These are phyloP conservation scores for Panaeolus papilionaceus DNA, from an alignment of 768 basidiomycete species.

Conservation along the genomic window DNA sequence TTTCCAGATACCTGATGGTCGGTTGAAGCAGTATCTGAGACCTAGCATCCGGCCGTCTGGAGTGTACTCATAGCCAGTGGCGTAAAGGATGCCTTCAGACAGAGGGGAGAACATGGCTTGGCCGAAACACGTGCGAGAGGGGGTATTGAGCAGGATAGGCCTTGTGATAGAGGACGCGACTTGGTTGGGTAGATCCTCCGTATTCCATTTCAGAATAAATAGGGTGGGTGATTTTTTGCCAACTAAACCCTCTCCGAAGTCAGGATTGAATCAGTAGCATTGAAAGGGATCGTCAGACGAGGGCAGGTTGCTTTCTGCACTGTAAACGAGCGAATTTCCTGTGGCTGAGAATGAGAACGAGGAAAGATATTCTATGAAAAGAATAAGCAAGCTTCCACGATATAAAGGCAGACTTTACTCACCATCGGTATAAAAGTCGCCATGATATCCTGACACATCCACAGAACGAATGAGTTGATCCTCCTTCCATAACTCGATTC, in stretches of 20 bases:
- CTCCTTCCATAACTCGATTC: slow-evolving; percentile 65
- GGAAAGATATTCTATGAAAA: slow-evolving; percentile 52
- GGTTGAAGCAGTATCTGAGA: slow-evolving; percentile 63
- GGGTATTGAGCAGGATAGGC: slow-evolving; percentile 25
- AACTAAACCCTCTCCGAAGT: slow-evolving; percentile 67
- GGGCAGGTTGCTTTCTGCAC: slow-evolving; percentile 58
- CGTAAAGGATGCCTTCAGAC: slow-evolving; percentile 48
- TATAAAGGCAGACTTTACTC: slow-evolving; percentile 12
- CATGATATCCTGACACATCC: slow-evolving; percentile 65
- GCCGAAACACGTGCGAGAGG: slow-evolving; percentile 48
- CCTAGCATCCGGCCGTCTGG: slow-evolving; percentile 65
- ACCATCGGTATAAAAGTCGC: slow-evolving; percentile 71
- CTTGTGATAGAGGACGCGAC: slow-evolving; percentile 14
- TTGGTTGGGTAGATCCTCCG: slow-evolving; percentile 17
- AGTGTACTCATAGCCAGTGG: slow-evolving; percentile 67
- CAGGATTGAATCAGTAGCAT: slow-evolving; percentile 61
- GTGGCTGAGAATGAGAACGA: slow-evolving; percentile 60
- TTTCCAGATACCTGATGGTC: slow-evolving; percentile 63
- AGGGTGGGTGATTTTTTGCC: slow-evolving; percentile 58
- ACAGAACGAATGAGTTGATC: slow-evolving; percentile 49
- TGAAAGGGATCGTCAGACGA: slow-evolving; percentile 37
- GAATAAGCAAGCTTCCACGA: background rate
- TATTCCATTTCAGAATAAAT: slow-evolving; percentile 60
- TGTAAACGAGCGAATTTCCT: slow-evolving; percentile 60
- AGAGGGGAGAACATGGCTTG: slow-evolving; percentile 59